Evolutionary conservation across 139 green algal species (phyloP).

Genomic region (Chlamydomonas sp.): DNA sequence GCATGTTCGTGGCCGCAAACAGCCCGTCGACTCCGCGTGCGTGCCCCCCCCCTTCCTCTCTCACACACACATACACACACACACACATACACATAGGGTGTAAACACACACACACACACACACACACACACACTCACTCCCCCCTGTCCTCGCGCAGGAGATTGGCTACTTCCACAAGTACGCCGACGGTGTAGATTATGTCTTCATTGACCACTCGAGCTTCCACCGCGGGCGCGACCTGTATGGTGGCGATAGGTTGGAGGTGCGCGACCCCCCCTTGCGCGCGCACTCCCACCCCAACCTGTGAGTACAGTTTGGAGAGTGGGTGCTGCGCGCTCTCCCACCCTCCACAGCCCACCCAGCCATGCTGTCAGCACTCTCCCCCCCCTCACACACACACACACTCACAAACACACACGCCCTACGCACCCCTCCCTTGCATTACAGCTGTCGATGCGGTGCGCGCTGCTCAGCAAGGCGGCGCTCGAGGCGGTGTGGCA

Average conservation of each 20-base stretch:
- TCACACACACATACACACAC: not conserved
- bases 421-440: not conserved
- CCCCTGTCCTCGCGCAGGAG: too few species aligned
- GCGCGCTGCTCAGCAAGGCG: constrained; percentile 66
- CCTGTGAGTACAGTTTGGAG: not conserved
- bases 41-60: not conserved
- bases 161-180: constrained; percentile 10
- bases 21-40: too few species aligned
- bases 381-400: too few species aligned
- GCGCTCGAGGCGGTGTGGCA: constrained; percentile 55
- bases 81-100: too few species aligned
- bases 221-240: constrained; percentile 69
- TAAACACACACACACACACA: too few species aligned
- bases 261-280: not conserved
- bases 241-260: constrained; percentile 63
- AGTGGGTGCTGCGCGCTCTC: not conserved
- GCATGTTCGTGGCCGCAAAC: too few species aligned
- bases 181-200: constrained; percentile 77
- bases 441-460: constrained; percentile 15
- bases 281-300: too few species aligned
- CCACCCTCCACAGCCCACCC: too few species aligned
- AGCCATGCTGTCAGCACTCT: not conserved
- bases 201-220: constrained; percentile 87
- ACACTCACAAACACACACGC: too few species aligned
- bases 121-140: too few species aligned